phyloP scores from a whole-genome alignment of 768 basidiomycete genomes.

The Suillus sp. region DNA sequence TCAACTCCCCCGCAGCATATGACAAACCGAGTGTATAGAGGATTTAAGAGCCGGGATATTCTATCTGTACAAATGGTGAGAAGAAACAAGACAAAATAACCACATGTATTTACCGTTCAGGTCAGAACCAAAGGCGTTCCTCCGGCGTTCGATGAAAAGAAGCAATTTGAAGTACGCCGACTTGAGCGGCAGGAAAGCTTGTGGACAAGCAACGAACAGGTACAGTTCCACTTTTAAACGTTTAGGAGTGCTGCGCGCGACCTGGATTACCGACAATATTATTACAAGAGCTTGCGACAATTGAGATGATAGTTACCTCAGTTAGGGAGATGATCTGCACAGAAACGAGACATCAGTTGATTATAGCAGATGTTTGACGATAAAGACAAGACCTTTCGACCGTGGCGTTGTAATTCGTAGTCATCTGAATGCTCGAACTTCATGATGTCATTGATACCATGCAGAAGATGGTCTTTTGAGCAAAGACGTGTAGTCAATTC shows the following conservation, averaged over 20 bases:
- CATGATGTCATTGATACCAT: conserved; percentile 30
- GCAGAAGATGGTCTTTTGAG: conserved; percentile 31
- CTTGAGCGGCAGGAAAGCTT: conserved; percentile 43
- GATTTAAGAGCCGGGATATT: conserved; percentile 35
- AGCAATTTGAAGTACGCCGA: conserved; percentile 52
- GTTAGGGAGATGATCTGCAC: conserved; percentile 49
- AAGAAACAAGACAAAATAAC: background rate
- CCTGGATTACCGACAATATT: conserved; percentile 30
- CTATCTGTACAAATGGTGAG: conserved; percentile 27
- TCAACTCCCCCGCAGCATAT: conserved; percentile 30
- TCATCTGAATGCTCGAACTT: conserved; percentile 22
- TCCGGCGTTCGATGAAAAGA: conserved; percentile 40
- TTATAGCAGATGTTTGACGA: conserved; percentile 13
- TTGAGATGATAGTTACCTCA: conserved; percentile 44
- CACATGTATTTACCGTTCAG: conserved; percentile 26
- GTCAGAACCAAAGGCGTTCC: conserved; percentile 26
- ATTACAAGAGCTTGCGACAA: background rate
- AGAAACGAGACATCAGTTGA: background rate
- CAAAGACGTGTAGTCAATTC: conserved; percentile 31
- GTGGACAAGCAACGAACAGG: conserved; percentile 47
- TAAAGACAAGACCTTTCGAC: conserved; percentile 25
- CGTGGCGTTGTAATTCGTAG: conserved; percentile 24
- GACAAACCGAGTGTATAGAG: conserved; percentile 33
- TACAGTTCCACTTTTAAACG: conserved; percentile 44
- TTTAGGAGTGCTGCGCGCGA: conserved; percentile 49